Base-by-base conservation (phyloP, 768 basidiomycete species). In the Macrolepiota fuliginosa region DNA sequence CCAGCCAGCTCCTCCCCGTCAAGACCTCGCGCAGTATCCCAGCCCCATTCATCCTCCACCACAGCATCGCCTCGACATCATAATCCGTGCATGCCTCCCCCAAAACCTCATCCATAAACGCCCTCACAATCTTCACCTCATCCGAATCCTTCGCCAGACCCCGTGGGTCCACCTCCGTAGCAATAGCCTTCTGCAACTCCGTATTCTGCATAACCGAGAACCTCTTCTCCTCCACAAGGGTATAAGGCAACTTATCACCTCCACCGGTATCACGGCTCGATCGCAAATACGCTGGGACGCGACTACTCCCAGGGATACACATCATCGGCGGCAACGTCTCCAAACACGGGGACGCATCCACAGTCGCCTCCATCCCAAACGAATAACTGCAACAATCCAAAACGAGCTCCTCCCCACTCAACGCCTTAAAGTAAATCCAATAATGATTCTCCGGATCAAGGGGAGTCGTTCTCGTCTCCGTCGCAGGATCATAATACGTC, bases 401-500 rank as follows among this genome's bases (percentile, higher is more conserved):
- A 17, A 69, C 68, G 27, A 81, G 61, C 25, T 78, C 74, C 54
- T 81, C 74, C 2, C 79, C 81, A 2, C 71, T 64, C 1, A 78
- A 61, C 1, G 77, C 80, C 7, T 66, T 78, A 72, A 83, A 81
- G 63, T 80, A 83, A 7, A 82, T 70, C 80, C 81, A 82, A 63
- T 81, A 81, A 62, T 81, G 81, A 19, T 81, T 76, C 27, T 76
- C 62, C 1, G 80, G 78, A 63, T 80, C 74, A 53, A 81, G 80
- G 3, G 62, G 72, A 63, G 51, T 67, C 68, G 67, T 77, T 81
- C 4, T 73, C 72, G 13, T 82, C 66, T 49, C 67, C 69, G 65
- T 81, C 77, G 52, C 76, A 69, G 4, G 49, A 37, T 25, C 54
- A 17, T 56, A 56, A 9, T 56, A 56, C 22, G 54, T 45, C 54